Conservation (phyloP, 352 stramenopile genomes). For the Pythium dissimile region DNA sequence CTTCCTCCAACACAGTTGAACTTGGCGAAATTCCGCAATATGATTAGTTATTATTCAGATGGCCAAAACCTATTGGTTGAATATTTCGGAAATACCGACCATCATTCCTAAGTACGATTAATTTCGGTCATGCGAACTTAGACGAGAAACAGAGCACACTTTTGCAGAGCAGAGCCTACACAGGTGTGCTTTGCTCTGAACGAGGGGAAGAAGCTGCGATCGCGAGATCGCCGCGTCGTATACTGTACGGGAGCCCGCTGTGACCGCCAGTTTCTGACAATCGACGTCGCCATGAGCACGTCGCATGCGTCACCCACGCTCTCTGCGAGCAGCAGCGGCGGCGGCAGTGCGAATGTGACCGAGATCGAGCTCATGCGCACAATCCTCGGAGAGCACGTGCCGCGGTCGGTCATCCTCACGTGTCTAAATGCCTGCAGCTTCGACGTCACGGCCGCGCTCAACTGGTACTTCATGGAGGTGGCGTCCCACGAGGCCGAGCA, state of each 20-base stretch:
- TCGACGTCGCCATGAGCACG: constrained; percentile 11
- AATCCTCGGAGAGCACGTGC: constrained; percentile 84
- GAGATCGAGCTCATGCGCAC: constrained; percentile 87
- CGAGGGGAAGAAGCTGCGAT: neutral
- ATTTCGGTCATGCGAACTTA: neutral
- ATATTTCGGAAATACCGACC: neutral
- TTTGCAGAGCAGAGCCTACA: constrained; percentile 14
- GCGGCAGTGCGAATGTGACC: constrained; percentile 35
- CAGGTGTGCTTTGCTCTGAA: too few species aligned
- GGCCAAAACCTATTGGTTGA: neutral
- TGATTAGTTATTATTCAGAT: neutral
- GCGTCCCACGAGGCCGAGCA: constrained; percentile 33
- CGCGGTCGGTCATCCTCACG: constrained; percentile 79
- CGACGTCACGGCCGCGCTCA: constrained; percentile 81
- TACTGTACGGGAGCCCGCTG: too few species aligned
- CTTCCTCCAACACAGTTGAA: constrained; percentile 2
- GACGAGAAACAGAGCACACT: neutral
- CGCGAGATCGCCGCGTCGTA: neutral
- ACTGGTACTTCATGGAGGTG: constrained; percentile 87
- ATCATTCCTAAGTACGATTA: constrained; percentile 3
- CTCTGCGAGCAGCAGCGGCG: neutral
- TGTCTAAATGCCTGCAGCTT: constrained; percentile 82
- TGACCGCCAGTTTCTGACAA: too few species aligned
- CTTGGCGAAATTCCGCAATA: neutral
- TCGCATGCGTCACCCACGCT: constrained; percentile 1